phyloP scores from a whole-genome alignment of 2,329 filamentous ascomycete species.

The Fusarium oligoseptatum region DNA sequence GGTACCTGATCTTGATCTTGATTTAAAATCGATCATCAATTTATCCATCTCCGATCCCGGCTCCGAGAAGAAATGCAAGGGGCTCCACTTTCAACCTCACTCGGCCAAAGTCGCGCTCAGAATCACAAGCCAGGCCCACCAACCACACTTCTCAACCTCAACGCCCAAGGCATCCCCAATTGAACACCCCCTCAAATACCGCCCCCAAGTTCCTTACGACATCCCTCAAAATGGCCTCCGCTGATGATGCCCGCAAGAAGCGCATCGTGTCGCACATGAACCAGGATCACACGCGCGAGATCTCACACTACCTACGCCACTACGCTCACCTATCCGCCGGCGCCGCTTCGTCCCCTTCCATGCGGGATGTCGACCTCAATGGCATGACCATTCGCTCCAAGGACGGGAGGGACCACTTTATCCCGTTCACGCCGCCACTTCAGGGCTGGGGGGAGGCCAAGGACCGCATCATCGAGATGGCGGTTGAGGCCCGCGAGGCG shows the following conservation, averaged over 20 bases:
- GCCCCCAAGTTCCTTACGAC: not conserved
- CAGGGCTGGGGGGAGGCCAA: slow-evolving; percentile 76
- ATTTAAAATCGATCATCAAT: not conserved
- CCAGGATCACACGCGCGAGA: slow-evolving; percentile 79
- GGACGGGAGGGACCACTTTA: slow-evolving; percentile 60
- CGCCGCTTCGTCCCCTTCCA: slow-evolving; percentile 67
- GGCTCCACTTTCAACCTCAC: slow-evolving; percentile 43
- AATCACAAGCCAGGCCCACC: not conserved
- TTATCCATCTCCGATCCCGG: not conserved
- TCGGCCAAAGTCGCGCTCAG: not conserved
- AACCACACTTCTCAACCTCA: slow-evolving; percentile 8
- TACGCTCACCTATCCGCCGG: slow-evolving; percentile 70
- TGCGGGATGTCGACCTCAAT: slow-evolving; percentile 75
- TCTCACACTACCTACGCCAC: slow-evolving; percentile 82
- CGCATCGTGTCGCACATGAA: slow-evolving; percentile 86
- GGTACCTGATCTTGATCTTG: not conserved
- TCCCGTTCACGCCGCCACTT: slow-evolving; percentile 80
- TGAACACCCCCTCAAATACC: not conserved
- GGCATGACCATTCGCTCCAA: slow-evolving; percentile 71
- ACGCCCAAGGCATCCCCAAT: not conserved
- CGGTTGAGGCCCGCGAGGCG: slow-evolving; percentile 65
- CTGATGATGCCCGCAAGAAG: slow-evolving; percentile 49
- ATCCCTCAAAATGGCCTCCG: slow-evolving; percentile 38
- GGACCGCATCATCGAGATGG: slow-evolving; percentile 78
- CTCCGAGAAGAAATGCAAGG: not conserved